Conservation (phyloP, 139 green algal species). For the Mesotaenium endlicherianum region DNA sequence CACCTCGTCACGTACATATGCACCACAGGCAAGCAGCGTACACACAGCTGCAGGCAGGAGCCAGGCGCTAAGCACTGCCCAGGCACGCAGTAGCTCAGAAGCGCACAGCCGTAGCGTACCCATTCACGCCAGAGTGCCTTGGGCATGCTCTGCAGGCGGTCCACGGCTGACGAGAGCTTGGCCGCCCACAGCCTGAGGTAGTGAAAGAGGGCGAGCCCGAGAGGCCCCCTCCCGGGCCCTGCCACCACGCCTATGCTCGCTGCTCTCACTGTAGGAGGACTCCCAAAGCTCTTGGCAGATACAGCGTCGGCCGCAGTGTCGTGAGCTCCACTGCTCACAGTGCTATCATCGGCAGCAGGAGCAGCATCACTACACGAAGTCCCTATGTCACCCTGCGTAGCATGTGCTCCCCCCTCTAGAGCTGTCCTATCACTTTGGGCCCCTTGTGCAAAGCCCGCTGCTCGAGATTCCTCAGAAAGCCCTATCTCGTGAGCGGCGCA, state of each 20-base stretch:
- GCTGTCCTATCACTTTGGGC: neutral
- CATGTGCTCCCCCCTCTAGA: neutral
- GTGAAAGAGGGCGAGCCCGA: neutral
- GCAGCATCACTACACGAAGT: too few species aligned
- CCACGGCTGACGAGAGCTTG: neutral
- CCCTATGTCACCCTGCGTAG: too few species aligned
- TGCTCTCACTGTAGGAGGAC: neutral
- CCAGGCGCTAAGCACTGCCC: neutral
- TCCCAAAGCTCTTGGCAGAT: neutral
- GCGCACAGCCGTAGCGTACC: neutral
- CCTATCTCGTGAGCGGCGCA: neutral
- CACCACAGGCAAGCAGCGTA: neutral
- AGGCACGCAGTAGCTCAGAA: neutral
- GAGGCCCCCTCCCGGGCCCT: constrained; percentile 1
- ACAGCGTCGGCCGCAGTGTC: neutral
- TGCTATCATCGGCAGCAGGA: too few species aligned
- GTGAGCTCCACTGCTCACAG: too few species aligned
- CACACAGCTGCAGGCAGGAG: neutral
- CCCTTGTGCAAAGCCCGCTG: neutral
- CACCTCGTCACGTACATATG: too few species aligned
- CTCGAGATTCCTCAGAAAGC: neutral
- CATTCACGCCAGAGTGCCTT: neutral
- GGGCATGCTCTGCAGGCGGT: neutral
- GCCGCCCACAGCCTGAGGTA: constrained; percentile 1
- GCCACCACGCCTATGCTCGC: neutral